A percentile compares a stretch with the other conserved stretches of the same genome.
phyloP scores from a whole-genome alignment of 495 filamentous ascomycete species.

The Entonaema liquescens region DNA sequence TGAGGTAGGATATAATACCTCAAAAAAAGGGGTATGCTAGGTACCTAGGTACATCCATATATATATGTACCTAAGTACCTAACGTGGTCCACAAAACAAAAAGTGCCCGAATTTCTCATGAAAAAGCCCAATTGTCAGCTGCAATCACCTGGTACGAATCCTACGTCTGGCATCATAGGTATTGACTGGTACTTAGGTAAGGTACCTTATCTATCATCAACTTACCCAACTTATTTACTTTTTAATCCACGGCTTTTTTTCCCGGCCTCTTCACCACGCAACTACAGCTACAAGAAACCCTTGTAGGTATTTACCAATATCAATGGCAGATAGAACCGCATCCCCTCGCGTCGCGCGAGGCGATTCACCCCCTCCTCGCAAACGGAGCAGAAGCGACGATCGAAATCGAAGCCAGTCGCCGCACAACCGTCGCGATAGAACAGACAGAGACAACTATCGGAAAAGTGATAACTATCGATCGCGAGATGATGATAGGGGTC shows the following conservation, averaged over 20 bases:
- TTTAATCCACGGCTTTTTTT: neutral
- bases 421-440: slow-evolving; percentile 28
- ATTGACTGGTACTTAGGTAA: neutral
- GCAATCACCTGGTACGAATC: no score
- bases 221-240: no score
- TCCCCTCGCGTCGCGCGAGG: slow-evolving; percentile 36
- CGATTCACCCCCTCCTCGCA: slow-evolving; percentile 38
- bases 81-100: no score
- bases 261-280: neutral
- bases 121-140: no score
- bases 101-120: no score
- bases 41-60: no score
- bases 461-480: slow-evolving; percentile 41
- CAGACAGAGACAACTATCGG: slow-evolving; percentile 32
- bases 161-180: no score
- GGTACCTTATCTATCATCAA: no score
- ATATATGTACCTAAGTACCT: no score
- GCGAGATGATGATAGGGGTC: slow-evolving; percentile 27
- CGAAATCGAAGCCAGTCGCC: slow-evolving; percentile 47
- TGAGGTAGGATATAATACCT: no score
- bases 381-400: slow-evolving; percentile 33
- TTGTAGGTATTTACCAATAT: neutral
- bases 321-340: slow-evolving; percentile 40
- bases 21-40: no score
- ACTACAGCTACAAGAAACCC: neutral